These are phyloP conservation scores for Neocallimastix lanati DNA, from an alignment of 192 early-diverging fungal species.

Conservation along the genomic window DNA sequence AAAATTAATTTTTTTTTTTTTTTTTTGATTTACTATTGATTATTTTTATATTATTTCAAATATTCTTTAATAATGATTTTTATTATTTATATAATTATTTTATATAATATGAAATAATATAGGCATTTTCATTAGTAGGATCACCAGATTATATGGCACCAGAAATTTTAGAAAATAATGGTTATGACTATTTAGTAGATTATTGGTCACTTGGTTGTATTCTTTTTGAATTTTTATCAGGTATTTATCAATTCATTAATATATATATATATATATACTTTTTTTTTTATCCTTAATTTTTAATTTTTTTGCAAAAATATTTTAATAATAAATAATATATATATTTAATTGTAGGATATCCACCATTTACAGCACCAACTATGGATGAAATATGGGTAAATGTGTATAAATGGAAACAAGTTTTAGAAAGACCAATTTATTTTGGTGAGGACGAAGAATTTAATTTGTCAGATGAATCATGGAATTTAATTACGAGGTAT, in stretches of 20 bases:
- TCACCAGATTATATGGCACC: constrained; percentile 90
- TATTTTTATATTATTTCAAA: too few relatives aligned
- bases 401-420: constrained; percentile 61
- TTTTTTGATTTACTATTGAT: too few relatives aligned
- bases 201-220: constrained; percentile 64
- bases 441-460: constrained; percentile 55
- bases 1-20: too few relatives aligned
- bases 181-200: constrained; percentile 48
- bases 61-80: too few relatives aligned
- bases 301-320: too few relatives aligned
- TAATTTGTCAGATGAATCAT: constrained; percentile 55
- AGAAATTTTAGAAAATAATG: constrained; percentile 46
- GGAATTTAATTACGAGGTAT: constrained; percentile 48
- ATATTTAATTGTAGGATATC: constrained; percentile 31
- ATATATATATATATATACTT: too few relatives aligned
- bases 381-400: constrained; percentile 68
- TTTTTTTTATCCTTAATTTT: too few relatives aligned
- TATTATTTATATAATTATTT: not conserved
- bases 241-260: constrained; percentile 6
- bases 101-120: not conserved
- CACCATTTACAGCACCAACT: constrained; percentile 48
- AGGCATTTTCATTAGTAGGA: constrained; percentile 40
- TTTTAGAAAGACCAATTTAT: constrained; percentile 62
- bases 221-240: constrained; percentile 52
- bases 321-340: too few relatives aligned